Base-by-base conservation (phyloP, 306 rosid species). In the Crataegus laevigata region DNA sequence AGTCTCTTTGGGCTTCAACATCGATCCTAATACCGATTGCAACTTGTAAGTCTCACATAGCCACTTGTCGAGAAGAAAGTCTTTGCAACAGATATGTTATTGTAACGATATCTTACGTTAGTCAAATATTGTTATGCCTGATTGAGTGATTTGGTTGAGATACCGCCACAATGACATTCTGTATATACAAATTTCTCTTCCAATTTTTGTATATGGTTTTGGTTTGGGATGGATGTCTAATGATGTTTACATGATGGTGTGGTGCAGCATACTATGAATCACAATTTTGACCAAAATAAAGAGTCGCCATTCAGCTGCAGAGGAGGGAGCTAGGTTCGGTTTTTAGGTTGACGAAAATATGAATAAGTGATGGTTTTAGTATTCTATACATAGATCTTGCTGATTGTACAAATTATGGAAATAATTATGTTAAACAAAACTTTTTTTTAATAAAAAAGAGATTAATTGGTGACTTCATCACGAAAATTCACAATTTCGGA, bases 1-100 rank as follows among this genome's bases (percentile, higher is more conserved):
- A 10, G 59, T 87, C 80, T 83, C 84, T 76, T 43, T 89, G 68
- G 97, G 92, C 77, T 89, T 89, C 79, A 70, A 73, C 29, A 34
- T 89, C 67, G 80, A 74, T 69, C 92, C 89, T 1, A 78, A 78
- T 13, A 82, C 79, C 17, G 79, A 87, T 6, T 89, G 92, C 61
- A 81, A 22, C 61, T 72, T 79, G 73, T 81, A 68, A 82, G 75
- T 30, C 71, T 65, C 61, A 12, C 55, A 3, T 54, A 0, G 3
- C 12, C 2, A 54, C 14, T 54, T 21, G 24, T 54, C 2, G n/a
- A 18, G 11, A 54, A 13, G 2, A 45, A 14, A 45, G 5, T 45
- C 2, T 15, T 0, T 45, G 2, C 18, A 45, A 14, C 0, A 0
- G 2, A 45, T 1, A 45, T 45, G 7, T 45, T 45, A 45, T 45